Percentiles rank a stretch among this genome's conserved stretches.
These are phyloP conservation scores for sorghum (Sorghum bicolor) DNA, from an alignment of 176 grass and related monocot species.

Conservation along the genomic window DNA sequence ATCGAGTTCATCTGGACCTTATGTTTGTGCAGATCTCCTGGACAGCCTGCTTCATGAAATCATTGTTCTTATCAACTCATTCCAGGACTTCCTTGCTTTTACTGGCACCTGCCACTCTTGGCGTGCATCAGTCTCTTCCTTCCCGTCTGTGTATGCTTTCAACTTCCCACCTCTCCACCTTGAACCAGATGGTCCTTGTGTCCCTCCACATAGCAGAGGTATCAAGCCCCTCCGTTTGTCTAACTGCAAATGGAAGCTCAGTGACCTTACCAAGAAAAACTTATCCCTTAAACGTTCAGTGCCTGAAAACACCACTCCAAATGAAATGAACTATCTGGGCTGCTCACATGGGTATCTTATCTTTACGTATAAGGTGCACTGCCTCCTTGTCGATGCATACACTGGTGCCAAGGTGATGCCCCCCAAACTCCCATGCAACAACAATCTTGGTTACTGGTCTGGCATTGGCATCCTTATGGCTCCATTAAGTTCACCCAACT, in stretches of 20 bases:
- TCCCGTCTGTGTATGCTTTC: background rate
- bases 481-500: slow-evolving; percentile 36
- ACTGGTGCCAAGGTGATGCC: slow-evolving; percentile 27
- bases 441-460: background rate
- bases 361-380: background rate
- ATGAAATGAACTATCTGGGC: background rate
- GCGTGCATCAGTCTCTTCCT: slow-evolving; percentile 20
- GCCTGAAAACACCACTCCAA: background rate
- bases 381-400: slow-evolving; percentile 33
- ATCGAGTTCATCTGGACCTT: background rate
- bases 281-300: background rate
- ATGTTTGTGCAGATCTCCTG: background rate
- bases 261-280: background rate
- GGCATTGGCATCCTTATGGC: slow-evolving; percentile 24
- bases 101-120: slow-evolving; percentile 44
- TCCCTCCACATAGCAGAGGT: background rate
- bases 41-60: background rate
- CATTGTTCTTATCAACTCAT: background rate
- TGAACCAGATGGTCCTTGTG: background rate
- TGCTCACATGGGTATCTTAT: background rate
- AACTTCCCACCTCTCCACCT: background rate
- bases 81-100: slow-evolving; percentile 30
- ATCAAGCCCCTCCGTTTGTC: background rate
- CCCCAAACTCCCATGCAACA: background rate
- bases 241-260: background rate